A percentile compares a stretch with the other conserved stretches of the same genome.
Evolutionary conservation across 495 filamentous ascomycete genomes (phyloP).

Genomic region (Talaromyces trachyspermus): DNA sequence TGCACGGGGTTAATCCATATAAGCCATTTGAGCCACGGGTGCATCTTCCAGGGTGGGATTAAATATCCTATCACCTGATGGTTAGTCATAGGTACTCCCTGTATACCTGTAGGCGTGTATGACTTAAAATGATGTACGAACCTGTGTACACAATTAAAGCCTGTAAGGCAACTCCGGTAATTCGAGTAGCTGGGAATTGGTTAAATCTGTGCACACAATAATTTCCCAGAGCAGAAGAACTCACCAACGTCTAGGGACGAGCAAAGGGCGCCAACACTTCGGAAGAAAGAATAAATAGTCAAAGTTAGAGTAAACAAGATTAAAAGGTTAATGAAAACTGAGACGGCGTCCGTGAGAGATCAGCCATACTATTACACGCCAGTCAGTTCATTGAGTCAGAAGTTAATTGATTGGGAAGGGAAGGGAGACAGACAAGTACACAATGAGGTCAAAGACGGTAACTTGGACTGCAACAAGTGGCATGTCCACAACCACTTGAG

Average conservation of each 20-base stretch:
- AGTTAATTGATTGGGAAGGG: constrained; percentile 9
- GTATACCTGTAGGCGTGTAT: not conserved
- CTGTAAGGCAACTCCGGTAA: constrained; percentile 57
- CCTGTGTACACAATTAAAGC: constrained; percentile 68
- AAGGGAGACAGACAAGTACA: constrained; percentile 53
- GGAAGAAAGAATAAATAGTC: constrained; percentile 74
- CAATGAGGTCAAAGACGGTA: constrained; percentile 61
- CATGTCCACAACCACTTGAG: constrained; percentile 67
- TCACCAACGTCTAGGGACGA: constrained; percentile 51
- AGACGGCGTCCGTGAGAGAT: constrained; percentile 58
- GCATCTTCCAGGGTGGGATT: constrained; percentile 66
- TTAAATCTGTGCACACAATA: too few relatives aligned
- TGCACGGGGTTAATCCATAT: constrained; percentile 67
- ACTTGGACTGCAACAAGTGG: constrained; percentile 66
- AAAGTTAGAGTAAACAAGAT: constrained; percentile 56
- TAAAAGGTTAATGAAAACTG: constrained; percentile 78
- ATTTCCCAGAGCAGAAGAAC: constrained; percentile 5
- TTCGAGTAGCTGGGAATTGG: constrained; percentile 42
- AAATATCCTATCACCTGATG: constrained; percentile 55
- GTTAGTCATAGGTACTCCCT: not conserved
- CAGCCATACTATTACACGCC: constrained; percentile 36
- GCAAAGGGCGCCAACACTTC: constrained; percentile 60
- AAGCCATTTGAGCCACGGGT: constrained; percentile 75
- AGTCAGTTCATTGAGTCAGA: constrained; percentile 11
- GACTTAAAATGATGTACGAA: constrained; percentile 8